These are phyloP conservation scores for Coelastrella sp. DNA, from an alignment of 139 green algal genomes.

Conservation along the genomic window DNA sequence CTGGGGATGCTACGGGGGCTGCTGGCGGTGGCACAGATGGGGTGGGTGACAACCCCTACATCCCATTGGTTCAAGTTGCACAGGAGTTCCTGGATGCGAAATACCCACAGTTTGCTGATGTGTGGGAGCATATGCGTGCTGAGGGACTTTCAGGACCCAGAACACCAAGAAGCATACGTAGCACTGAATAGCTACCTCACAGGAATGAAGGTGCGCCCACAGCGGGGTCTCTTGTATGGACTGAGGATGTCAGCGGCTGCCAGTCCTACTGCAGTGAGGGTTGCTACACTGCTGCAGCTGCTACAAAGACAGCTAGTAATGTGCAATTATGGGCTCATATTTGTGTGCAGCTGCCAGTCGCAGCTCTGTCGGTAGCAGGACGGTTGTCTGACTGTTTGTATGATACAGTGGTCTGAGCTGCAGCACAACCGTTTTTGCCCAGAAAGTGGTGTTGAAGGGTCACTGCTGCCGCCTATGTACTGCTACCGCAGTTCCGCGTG, in stretches of 20 bases:
- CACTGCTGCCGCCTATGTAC: not conserved
- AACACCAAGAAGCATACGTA: not conserved
- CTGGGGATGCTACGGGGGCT: not conserved
- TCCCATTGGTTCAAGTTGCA: not conserved
- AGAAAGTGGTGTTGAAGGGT: not conserved
- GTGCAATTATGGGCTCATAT: too few relatives aligned
- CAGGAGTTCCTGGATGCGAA: not conserved
- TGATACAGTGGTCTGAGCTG: not conserved
- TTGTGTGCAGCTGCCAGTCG: too few relatives aligned
- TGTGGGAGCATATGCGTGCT: not conserved
- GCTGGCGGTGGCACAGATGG: not conserved
- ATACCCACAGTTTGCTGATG: not conserved
- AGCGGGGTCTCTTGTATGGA: not conserved
- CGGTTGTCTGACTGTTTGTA: not conserved
- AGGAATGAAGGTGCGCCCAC: not conserved
- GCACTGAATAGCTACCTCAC: not conserved
- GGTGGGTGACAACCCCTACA: not conserved
- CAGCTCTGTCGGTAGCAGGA: too few relatives aligned
- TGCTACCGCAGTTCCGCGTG: not conserved
- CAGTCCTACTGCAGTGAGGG: not conserved
- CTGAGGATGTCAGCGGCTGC: not conserved
- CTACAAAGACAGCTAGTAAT: not conserved
- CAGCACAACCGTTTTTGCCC: not conserved
- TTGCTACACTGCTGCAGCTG: not conserved
- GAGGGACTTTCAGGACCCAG: not conserved